Base-by-base conservation (phyloP, 805 yeast genomes). In the Candida schatavii region DNA sequence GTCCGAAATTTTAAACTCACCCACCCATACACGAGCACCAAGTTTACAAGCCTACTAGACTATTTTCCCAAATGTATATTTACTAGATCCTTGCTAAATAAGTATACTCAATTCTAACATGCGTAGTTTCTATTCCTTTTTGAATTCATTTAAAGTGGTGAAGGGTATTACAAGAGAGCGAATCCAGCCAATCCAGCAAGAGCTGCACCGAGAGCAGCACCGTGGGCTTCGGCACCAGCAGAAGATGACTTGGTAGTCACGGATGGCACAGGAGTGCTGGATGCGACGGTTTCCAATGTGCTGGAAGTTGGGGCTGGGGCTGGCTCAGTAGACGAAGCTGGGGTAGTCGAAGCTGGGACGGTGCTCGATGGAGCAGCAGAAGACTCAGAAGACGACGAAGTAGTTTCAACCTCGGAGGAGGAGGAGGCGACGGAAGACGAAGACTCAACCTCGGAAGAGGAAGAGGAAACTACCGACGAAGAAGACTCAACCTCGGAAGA, bases 121-220 rank as follows among this genome's bases (percentile, higher is more conserved):
- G n/a, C n/a, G n/a, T n/a, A n/a, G n/a, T n/a, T n/a, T n/a, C n/a
- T n/a, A n/a, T n/a, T 32, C 28, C 15, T 11, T 13, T 22, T 35
- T 14, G 4, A 18, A 14, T 17, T 15, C 21, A 17, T 34, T 34
- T 21, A 34, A 20, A 11, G 15, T 19, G 22, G 22, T 17, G 22
- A 3, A 3, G 38, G 38, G 38, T 35, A 35, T 35, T 22, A 61
- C 40, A 61, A 52, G 35, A 61, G 59, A 46, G 59, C 70, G 48
- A 64, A 71, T 53, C 68, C 76, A 28, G 64, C 57, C 19, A 70
- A 52, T 39, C 73, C 75, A 44, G 62, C 63, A 13, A 66, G 47
- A 46, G 68, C 65, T 26, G 71, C 72, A 36, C 66, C 68, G 41
- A 68, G 42, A 21, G 60, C 53, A 33, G 53, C 48, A 42, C 62